Base-by-base conservation (phyloP, 129 eudicot species). In the sunflower (Helianthus annuus) region DNA sequence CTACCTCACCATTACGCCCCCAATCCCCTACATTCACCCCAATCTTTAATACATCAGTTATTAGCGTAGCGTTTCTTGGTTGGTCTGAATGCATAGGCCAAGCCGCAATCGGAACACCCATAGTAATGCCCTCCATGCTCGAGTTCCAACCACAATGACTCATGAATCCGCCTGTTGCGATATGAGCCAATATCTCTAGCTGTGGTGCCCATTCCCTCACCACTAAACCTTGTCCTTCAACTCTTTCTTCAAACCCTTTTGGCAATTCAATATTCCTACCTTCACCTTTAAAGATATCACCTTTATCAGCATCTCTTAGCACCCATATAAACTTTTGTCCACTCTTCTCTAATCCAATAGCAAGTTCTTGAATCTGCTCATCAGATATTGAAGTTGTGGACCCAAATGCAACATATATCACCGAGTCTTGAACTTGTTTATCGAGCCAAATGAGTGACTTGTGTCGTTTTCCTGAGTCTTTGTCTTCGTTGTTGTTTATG, bases 11-110 rank as follows among this genome's bases (percentile, higher is more conserved):
- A 12, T 16, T 24, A 12, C 9, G 8, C 6, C 58, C 72, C 82
- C 79, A 76, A 19, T 19, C 76, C 68, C 29, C 51, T 6, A 82
- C 79, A 14, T 34, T 45, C 8, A 82, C 29, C 0, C 82, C 82
- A 54, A 19, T 69, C 70, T 73, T 77, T 6, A 82, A 27, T 4
- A 61, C 65, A n/a, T 76, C 42, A 1, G 71, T 72, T 11, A 83
- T 40, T 5, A 83, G 22, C 22, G 0, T 19, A 19, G 22, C 22
- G 22, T 19, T 19, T 19, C 22, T 49, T 16, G 82, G 84, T 45
- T 83, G 87, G 14, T 83, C 87, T 1, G 87, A 83, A 62, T 83
- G 87, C 84, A 83, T 83, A 0, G 84, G 87, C 87, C 87, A 83
- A 5, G 84, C 64, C 3, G 72, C 79, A 3, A 83, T 48, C 0